Conservation (phyloP, 176 grass and related monocot species). For the Melocanna baccifera region DNA sequence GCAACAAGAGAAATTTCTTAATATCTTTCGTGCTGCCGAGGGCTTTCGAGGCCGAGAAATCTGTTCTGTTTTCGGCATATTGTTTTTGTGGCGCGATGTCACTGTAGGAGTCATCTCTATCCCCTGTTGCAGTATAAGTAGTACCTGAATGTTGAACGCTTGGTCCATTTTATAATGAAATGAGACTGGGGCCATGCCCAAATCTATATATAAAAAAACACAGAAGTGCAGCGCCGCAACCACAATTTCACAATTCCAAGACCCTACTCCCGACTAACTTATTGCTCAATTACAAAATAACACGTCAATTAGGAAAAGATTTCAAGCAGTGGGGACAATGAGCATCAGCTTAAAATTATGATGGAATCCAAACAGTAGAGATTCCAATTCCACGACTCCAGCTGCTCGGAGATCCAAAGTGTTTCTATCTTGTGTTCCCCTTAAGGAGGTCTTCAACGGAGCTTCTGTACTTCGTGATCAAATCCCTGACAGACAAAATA, state of each 20-base stretch:
- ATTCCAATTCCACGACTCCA: neutral
- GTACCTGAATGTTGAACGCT: too few relatives aligned
- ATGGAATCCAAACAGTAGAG: neutral
- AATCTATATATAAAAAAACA: neutral
- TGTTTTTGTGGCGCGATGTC: too few relatives aligned
- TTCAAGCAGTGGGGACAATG: neutral
- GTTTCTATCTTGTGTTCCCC: constrained; percentile 28
- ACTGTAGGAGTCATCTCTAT: too few relatives aligned
- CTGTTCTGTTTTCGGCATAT: too few relatives aligned
- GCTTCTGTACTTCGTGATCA: constrained; percentile 40
- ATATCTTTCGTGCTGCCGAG: too few relatives aligned
- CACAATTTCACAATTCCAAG: neutral
- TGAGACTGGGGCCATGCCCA: too few relatives aligned
- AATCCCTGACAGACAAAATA: constrained; percentile 30
- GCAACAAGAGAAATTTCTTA: too few relatives aligned
- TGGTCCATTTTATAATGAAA: too few relatives aligned
- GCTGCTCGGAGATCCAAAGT: neutral
- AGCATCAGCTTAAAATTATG: neutral
- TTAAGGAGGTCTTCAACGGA: constrained; percentile 43
- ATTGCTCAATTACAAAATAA: neutral
- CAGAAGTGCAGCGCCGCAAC: neutral
- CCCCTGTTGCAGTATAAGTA: too few relatives aligned
- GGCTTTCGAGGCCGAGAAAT: too few relatives aligned
- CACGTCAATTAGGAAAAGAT: neutral
- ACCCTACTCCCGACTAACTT: neutral